Evolutionary conservation across 257 asterid species (phyloP).

Genomic region (Cordia subcordata): DNA sequence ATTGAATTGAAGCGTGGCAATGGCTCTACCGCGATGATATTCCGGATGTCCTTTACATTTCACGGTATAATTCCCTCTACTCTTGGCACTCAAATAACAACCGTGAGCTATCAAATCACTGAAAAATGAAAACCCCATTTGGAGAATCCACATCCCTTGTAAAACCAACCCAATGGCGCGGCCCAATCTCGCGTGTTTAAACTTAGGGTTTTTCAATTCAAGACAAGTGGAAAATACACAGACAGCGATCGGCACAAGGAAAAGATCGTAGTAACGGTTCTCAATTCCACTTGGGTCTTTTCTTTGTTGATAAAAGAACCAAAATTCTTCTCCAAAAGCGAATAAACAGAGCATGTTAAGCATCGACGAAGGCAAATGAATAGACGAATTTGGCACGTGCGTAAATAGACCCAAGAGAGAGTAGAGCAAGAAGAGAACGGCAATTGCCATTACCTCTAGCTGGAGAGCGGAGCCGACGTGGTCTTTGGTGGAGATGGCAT

Average conservation of each 20-base stretch:
- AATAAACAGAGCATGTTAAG: conserved; percentile 54
- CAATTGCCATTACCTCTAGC: conserved; percentile 57
- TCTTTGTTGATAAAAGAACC: conserved; percentile 58
- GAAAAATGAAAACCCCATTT: conserved; percentile 90
- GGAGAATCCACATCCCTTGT: conserved; percentile 89
- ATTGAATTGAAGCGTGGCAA: conserved; percentile 82
- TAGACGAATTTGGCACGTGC: conserved; percentile 17
- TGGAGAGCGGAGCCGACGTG: conserved; percentile 62
- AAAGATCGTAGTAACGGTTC: conserved; percentile 72
- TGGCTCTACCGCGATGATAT: conserved; percentile 87
- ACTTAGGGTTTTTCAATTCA: conserved; percentile 52
- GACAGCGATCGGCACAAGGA: conserved; percentile 63
- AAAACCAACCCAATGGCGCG: conserved; percentile 71
- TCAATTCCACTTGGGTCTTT: conserved; percentile 89
- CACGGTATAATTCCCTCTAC: conserved; percentile 80
- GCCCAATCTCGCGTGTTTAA: conserved; percentile 48
- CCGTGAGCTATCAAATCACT: conserved; percentile 65
- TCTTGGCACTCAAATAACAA: conserved; percentile 63
- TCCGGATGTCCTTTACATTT: conserved; percentile 86
- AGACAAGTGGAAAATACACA: conserved; percentile 72
- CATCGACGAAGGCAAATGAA: conserved; percentile 39
- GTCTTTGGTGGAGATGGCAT: conserved; percentile 58
- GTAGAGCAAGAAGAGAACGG: conserved; percentile 51
- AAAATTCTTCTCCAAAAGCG: conserved; percentile 79
- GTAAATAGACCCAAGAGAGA: conserved; percentile 57